Percentiles rank a stretch among this genome's conserved stretches.
Conservation (phyloP, 768 basidiomycete genomes). For the Sporobolomyces pararoseus region DNA sequence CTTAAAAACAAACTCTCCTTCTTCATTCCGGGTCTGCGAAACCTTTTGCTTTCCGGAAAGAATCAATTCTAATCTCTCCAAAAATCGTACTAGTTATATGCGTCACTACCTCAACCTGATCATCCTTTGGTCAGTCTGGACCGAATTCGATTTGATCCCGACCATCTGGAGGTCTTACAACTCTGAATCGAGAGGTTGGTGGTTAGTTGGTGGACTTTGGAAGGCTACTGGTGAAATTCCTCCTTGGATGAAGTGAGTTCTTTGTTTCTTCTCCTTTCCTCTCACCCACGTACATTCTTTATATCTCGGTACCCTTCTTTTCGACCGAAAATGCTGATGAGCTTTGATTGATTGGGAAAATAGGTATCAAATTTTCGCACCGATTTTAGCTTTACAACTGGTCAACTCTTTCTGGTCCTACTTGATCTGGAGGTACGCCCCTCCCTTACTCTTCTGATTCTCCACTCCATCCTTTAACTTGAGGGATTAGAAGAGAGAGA, state of each 20-base stretch:
- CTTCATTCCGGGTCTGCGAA: neutral
- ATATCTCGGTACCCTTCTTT: too few relatives aligned
- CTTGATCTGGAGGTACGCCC: constrained; percentile 75
- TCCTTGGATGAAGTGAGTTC: constrained; percentile 54
- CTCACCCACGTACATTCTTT: neutral
- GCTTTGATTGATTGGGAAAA: neutral
- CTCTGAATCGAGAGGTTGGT: constrained; percentile 49
- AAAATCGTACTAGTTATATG: constrained; percentile 64
- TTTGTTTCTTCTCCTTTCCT: neutral
- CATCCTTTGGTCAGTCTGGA: constrained; percentile 84
- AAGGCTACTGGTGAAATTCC: constrained; percentile 64
- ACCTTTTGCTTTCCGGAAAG: too few relatives aligned
- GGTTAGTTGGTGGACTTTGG: constrained; percentile 58
- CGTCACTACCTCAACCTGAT: constrained; percentile 83
- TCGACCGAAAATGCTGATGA: neutral
- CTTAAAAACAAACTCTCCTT: neutral
- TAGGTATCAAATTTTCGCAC: constrained; percentile 69
- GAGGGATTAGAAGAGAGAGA: too few relatives aligned
- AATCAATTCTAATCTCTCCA: too few relatives aligned
- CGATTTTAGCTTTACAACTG: constrained; percentile 69
- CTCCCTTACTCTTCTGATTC: constrained; percentile 50
- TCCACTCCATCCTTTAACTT: constrained; percentile 2
- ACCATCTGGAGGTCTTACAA: constrained; percentile 51
- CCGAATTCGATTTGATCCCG: constrained; percentile 71
- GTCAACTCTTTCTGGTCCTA: constrained; percentile 92